Base-by-base conservation (phyloP, 2,329 filamentous ascomycete genomes). In the Fusarium camptoceras region DNA sequence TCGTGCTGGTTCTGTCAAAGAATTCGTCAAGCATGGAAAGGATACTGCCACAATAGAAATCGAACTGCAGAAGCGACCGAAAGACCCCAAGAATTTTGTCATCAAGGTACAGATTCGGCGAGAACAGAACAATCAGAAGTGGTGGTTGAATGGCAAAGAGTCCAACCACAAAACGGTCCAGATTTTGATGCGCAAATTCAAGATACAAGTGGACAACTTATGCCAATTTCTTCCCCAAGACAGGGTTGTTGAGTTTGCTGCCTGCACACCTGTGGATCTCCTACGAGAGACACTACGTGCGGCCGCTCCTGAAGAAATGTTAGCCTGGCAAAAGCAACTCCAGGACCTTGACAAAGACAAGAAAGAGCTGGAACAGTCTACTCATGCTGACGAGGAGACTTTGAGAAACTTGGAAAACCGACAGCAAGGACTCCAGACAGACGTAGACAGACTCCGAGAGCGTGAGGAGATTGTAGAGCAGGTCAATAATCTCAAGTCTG, bases 201-300 rank as follows among this genome's bases (percentile, higher is more conserved):
- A 91, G 50, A 98, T 99, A 54, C 96, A 99, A 79, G 93, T 98
- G 70, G 96, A 99, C 83, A 99, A 99, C 73, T 85, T 99, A 4
- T 99, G 96, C 78, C 96, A 99, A 78, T 99, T 99, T 75, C 83
- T 99, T 46, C 96, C 96, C 0, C 96, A 99, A 79, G 96, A 99
- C 78, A 92, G 94, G 72, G 96, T 99, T 3, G 93, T 94, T 25
- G 94, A 98, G 76, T 99, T 99, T 77, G 94, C 96, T 8, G 91
- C 88, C 8, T 88, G 97, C 72, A 92, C 89, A 11, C 92, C 95
- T 0, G 84, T 97, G 15, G 92, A 97, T 46, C 86, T 98, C 22
- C 85, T 99, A 1, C 86, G 90, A 63, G 93, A 96, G 74, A 99
- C 96, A 0, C 90, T 97, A 67, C 89, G 94, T 76, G 96, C 96